phyloP scores from a whole-genome alignment of 371 early-diverging fungal species.

The Nosema muscidifuracis region DNA sequence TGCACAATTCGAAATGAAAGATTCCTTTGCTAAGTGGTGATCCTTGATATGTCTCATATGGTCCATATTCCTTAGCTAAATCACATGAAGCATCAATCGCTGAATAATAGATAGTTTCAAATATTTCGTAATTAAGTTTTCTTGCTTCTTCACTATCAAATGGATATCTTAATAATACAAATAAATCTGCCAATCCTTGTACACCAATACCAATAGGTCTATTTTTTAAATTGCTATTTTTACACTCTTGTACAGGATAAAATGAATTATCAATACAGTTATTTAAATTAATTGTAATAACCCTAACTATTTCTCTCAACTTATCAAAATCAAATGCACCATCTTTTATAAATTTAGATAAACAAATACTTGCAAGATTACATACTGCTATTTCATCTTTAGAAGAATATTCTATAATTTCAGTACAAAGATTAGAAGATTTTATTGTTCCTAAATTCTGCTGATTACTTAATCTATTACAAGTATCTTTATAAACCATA shows the following conservation, averaged over 20 bases:
- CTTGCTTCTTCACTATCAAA: conserved; percentile 86
- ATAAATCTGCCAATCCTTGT: conserved; percentile 95
- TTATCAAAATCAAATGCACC: conserved; percentile 42
- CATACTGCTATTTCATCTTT: conserved; percentile 97
- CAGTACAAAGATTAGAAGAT: conserved; percentile 67
- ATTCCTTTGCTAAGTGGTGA: conserved; percentile 81
- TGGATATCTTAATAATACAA: conserved; percentile 82
- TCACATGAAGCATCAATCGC: conserved; percentile 88
- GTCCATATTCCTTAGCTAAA: conserved; percentile 73
- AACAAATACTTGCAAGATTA: conserved; percentile 88
- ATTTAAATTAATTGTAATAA: conserved; percentile 80
- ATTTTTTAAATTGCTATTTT: conserved; percentile 79
- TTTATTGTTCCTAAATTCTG: conserved; percentile 87
- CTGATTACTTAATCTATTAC: conserved; percentile 91
- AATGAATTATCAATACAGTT: conserved; percentile 90
- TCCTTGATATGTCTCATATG: conserved; percentile 80
- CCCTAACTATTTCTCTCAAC: conserved; percentile 68
- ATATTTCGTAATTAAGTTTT: conserved; percentile 78
- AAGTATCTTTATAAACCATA: conserved; percentile 96
- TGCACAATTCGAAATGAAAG: conserved; percentile 90
- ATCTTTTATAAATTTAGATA: conserved; percentile 81
- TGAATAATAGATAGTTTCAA: conserved; percentile 93
- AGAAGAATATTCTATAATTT: conserved; percentile 87
- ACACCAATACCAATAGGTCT: conserved; percentile 96
- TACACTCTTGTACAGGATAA: conserved; percentile 85